phyloP scores from a whole-genome alignment of 148 eudicot species.

The Hydrangea macrophylla region DNA sequence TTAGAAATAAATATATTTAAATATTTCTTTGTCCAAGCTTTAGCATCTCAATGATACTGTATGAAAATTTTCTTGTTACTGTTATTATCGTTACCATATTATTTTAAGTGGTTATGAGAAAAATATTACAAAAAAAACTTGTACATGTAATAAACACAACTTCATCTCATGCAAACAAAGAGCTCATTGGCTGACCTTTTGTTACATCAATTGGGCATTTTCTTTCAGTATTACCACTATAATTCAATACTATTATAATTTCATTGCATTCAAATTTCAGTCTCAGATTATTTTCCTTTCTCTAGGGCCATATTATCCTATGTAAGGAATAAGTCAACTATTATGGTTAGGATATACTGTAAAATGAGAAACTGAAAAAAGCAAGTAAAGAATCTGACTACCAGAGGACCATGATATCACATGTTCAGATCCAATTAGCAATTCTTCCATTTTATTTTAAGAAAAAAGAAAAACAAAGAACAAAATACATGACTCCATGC shows the following conservation, averaged over 20 bases:
- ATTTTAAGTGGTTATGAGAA: neutral
- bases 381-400: neutral
- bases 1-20: neutral
- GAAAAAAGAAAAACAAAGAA: neutral
- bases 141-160: neutral
- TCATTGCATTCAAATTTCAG: neutral
- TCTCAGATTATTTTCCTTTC: neutral
- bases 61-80: neutral
- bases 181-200: neutral
- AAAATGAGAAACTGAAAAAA: neutral
- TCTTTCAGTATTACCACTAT: no score
- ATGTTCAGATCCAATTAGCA: neutral
- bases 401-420: constrained; percentile 7
- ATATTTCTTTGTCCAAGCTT: neutral
- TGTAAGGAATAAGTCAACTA: neutral
- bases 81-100: neutral
- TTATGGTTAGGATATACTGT: neutral
- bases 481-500: neutral
- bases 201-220: no score
- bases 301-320: neutral
- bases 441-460: no score
- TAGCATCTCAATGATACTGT: neutral
- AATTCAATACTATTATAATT: no score
- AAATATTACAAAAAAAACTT: neutral
- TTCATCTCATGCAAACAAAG: constrained; percentile 1